Conservation (phyloP, 305 asterid genomes). For the Stenogyne calaminthoides region DNA sequence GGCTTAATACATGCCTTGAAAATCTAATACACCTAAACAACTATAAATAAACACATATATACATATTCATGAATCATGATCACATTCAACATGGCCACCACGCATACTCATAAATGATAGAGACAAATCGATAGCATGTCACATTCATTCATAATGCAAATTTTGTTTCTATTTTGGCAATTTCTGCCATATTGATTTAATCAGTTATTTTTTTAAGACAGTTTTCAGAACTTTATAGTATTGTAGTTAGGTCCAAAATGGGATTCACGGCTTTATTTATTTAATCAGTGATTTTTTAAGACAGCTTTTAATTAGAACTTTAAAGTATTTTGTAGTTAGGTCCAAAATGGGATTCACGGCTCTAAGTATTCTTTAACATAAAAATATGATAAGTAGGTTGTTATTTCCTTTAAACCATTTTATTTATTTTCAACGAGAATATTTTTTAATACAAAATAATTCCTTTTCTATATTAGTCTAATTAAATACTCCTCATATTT, state of each 20-base stretch:
- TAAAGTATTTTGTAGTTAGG: background rate
- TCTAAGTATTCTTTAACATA: no score
- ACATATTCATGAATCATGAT: background rate
- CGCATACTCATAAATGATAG: constrained; percentile 33
- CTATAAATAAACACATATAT: background rate
- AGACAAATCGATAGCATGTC: constrained; percentile 8
- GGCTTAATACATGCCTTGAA: background rate
- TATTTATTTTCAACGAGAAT: no score
- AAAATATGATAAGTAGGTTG: no score
- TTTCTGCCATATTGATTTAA: background rate
- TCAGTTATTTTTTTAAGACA: background rate
- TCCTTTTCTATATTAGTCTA: no score
- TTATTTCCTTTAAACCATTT: no score
- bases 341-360: no score
- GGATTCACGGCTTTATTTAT: no score
- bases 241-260: background rate
- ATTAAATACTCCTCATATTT: no score
- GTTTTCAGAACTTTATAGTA: background rate
- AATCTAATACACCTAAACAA: background rate
- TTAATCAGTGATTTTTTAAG: background rate
- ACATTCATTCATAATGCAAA: constrained; percentile 21
- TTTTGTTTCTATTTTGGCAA: background rate
- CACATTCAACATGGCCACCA: constrained; percentile 33
- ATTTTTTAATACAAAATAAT: no score
- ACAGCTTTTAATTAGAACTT: background rate